Evolutionary conservation across 192 early-diverging fungal genomes (phyloP), one percentile per base, ranked within the genome.

Genomic region (Entophlyctis luteolus): DNA sequence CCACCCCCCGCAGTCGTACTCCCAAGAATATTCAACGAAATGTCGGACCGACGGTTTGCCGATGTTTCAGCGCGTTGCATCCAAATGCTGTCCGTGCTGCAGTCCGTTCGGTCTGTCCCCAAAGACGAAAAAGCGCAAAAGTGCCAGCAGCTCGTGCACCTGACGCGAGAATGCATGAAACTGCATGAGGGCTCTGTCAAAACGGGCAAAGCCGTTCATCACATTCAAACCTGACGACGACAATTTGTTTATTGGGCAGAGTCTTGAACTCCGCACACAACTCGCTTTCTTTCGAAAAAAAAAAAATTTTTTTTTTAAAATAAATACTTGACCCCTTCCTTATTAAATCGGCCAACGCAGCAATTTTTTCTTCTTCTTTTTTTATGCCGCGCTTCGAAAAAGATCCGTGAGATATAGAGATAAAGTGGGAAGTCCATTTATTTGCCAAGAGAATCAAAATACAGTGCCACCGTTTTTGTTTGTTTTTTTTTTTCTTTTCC

Each of bases 201-300:
- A 37, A 1, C 25, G 10, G 42, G 47, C 16, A 63, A 63, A 49
- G 10, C 6, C 59, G 39, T 81, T 31, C 14, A 70, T 32, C 12
- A 29, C 57, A 57, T 72, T 46, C 25, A 81, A 66, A 42, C 71
- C 70, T 12, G 62, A 46, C 67, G 70, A 69, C 0, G 47, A 47
- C 34, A 81, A 48, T 22, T 49, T 60, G 48, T 67, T 81, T 0
- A 67, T 70, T 18, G 77, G 78, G 59, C 79, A 81, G 2, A 37
- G 48, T 27, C 57, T 60, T 1, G 16, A 20, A 18, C 76, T 67
- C 29, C 49, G 45, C 27, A 81, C 55, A 8, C 71, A 65, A 20
- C 75, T 78, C 18, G 75, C 81, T 33, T n/a, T n/a, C n/a, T n/a
- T n/a, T n/a, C n/a, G n/a, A n/a, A n/a, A n/a, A n/a, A n/a, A n/a